These are phyloP conservation scores for Ceriops decandra DNA, from an alignment of 345 rosid species.

Conservation along the genomic window DNA sequence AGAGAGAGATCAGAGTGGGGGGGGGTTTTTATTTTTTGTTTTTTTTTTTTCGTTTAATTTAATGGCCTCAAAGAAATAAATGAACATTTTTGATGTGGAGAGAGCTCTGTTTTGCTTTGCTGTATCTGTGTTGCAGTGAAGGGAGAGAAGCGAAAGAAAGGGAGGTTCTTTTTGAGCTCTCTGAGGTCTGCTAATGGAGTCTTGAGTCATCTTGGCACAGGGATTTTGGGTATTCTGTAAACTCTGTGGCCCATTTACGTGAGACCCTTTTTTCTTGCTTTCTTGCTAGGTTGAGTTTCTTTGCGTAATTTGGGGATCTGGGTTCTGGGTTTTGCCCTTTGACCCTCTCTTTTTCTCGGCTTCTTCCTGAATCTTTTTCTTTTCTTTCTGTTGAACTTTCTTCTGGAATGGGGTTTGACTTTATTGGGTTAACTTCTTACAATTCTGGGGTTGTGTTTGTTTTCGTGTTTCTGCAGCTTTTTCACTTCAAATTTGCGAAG, in stretches of 20 bases:
- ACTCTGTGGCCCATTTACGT: conserved; percentile 3
- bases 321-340: conserved; percentile 53
- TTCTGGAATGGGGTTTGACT: conserved; percentile 36
- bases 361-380: conserved; percentile 32
- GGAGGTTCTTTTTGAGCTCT: conserved; percentile 20
- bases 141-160: conserved; percentile 12
- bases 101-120: conserved; percentile 27
- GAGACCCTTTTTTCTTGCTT: conserved; percentile 22
- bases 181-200: conserved; percentile 25
- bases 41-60: conserved; percentile 24
- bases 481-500: conserved; percentile 21
- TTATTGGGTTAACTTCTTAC: conserved; percentile 23
- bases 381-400: conserved; percentile 32
- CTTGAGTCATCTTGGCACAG: conserved; percentile 3
- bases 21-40: no score
- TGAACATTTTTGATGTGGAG: conserved; percentile 35
- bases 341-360: conserved; percentile 44
- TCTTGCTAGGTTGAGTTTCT: conserved; percentile 18
- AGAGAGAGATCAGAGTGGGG: conserved; percentile 27
- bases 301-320: conserved; percentile 50
- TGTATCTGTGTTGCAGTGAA: conserved; percentile 30
- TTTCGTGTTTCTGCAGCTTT: conserved; percentile 10
- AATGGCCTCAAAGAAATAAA: conserved; percentile 20
- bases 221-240: conserved; percentile 14
- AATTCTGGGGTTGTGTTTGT: conserved; percentile 18